Base-by-base conservation (phyloP, 2,329 filamentous ascomycete species). In the Thelonectria discophora region DNA sequence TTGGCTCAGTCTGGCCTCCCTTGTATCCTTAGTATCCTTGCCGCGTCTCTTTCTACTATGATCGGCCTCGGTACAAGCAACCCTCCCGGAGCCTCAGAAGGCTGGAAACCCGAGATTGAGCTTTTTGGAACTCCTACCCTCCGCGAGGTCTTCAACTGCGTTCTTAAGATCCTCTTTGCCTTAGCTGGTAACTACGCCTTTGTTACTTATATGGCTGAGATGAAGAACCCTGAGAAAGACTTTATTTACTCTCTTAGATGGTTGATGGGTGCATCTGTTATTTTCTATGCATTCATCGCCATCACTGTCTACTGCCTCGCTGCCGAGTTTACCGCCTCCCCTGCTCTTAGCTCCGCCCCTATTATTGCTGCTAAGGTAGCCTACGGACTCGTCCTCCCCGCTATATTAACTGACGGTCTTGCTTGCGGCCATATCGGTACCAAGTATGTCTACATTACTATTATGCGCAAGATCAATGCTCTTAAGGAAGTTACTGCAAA, bases 151-250 rank as follows among this genome's bases (percentile, higher is more conserved):
- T 37, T 67, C 39, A 65, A 62, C 53, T 12, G 42, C 8, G 55
- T 62, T 39, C 59, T 67, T 7, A 66, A 68, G 37, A 62, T 70
- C 49, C 32, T 58, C 42, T 70, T 56, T 47, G 65, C 68, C 49
- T 69, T 64, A 8, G 66, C 69, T 20, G 69, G 67, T 45, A 67
- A 72, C 62, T 55, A 60, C 47, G 66, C 60, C 42, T 66, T 64
- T 40, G 60, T 76, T 39, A 52, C 58, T 4, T 66, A 67, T 48
- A 69, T 70, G 60, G 61, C 63, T n/a, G 67, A 70, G 63, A 67
- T 69, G 66, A 60, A 60, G 34, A 55, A 70, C 52, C 68, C 67
- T 15, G 42, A 53, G 18, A 58, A 49, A 30, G 68, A 70, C 49
- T 70, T 68, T 37, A 43, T 55, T 4, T 63, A 51, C 40, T 57